Conservation (phyloP, 2,329 filamentous ascomycete species). For the Trichoderma pleuroti region DNA sequence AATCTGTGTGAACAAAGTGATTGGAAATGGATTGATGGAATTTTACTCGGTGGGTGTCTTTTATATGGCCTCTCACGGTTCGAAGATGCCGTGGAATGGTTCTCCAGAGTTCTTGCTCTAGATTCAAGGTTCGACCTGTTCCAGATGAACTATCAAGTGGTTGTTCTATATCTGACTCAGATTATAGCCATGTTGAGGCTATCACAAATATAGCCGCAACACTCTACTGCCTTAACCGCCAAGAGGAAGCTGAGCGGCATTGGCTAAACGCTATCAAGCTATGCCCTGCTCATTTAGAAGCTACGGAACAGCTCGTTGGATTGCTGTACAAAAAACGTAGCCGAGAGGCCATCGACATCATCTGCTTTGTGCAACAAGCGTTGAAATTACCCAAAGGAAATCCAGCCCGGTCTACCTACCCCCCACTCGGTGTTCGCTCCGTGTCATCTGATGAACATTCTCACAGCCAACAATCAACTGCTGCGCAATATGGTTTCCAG, state of each 20-base stretch:
- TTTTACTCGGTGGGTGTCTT: conserved; percentile 85
- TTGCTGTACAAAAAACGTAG: conserved; percentile 80
- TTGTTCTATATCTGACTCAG: conserved; percentile 31
- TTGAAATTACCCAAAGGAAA: conserved; percentile 46
- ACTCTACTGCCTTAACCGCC: conserved; percentile 75
- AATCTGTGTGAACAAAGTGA: conserved; percentile 73
- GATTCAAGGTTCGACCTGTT: conserved; percentile 50
- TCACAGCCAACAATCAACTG: neutral
- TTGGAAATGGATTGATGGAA: conserved; percentile 90
- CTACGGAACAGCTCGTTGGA: conserved; percentile 89
- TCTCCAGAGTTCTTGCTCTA: conserved; percentile 58
- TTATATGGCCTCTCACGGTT: conserved; percentile 87
- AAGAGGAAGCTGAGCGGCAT: conserved; percentile 77
- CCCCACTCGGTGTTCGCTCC: neutral
- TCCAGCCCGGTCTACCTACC: neutral
- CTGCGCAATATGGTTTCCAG: neutral
- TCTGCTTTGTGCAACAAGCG: conserved; percentile 76
- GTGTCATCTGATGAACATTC: neutral
- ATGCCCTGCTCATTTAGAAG: conserved; percentile 86
- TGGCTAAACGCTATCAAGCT: conserved; percentile 83
- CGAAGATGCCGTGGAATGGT: conserved; percentile 71
- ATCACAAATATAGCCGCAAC: conserved; percentile 91
- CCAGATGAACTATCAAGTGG: conserved; percentile 31
- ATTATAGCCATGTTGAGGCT: conserved; percentile 76
- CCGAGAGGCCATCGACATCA: conserved; percentile 81